Conservation (phyloP, 192 early-diverging fungal genomes). For the Diversispora epigaea region DNA sequence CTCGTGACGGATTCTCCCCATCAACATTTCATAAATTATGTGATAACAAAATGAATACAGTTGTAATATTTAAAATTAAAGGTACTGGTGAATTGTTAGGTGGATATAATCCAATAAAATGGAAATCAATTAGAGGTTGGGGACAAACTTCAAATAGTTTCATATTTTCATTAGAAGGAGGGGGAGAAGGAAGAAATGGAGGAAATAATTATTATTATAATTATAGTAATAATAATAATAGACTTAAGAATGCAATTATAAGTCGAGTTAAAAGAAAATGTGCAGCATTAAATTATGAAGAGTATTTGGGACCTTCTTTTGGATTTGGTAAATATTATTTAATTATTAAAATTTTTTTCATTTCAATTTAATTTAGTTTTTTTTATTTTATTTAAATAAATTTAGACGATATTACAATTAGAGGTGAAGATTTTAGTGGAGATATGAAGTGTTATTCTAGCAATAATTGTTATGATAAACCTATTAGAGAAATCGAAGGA, state of each 20-base stretch:
- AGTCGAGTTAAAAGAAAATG: neutral
- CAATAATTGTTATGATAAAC: neutral
- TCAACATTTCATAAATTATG: slow-evolving; percentile 2
- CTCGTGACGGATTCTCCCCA: neutral
- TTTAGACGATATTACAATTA: neutral
- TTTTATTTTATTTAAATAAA: no score
- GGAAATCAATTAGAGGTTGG: neutral
- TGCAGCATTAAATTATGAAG: neutral
- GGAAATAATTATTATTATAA: no score
- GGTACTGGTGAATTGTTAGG: neutral
- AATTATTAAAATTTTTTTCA: no score
- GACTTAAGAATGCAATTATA: neutral
- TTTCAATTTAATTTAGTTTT: no score
- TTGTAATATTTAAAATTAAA: slow-evolving; percentile 8
- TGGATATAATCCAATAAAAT: slow-evolving; percentile 1
- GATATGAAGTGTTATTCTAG: neutral
- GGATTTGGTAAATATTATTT: no score
- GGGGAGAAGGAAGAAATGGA: no score
- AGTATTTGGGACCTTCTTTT: neutral
- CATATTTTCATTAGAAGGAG: slow-evolving; percentile 2
- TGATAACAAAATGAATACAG: neutral
- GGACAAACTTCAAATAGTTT: slow-evolving; percentile 4
- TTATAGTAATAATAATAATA: no score
- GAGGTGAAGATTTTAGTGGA: neutral
- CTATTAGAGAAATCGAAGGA: neutral